Evolutionary conservation across 176 grass and related monocot genomes (phyloP), one percentile per base, ranked within the genome.

Genomic region (Aechmea fasciata): DNA sequence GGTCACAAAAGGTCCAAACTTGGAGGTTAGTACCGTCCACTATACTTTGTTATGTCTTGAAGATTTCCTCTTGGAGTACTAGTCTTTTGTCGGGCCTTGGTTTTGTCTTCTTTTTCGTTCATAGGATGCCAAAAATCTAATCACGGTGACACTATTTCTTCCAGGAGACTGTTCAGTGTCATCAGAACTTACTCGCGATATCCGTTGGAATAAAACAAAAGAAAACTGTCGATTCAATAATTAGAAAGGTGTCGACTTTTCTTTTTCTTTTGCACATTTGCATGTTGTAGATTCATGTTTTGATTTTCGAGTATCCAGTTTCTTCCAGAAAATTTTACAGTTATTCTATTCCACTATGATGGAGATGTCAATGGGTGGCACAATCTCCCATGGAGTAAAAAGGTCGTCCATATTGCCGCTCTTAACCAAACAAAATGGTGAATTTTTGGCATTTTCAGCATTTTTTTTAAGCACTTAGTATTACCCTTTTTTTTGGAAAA

Each of bases 291-390:
- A 53, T 49, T 82, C 53, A 51, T 69, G 77, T 57, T 80, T 69
- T 91, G 82, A 91, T 82, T 72, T 76, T 87, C 65, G 71, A 63
- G 69, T 76, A 73, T 91, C 80, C 85, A 91, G 92, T 96, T 96
- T 96, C 82, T 91, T 89, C 79, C 83, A 88, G 92, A 96, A 67
- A 96, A 89, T 81, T 96, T 96, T 80, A 91, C 92, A 64, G 81
- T 73, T 82, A 91, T 96, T 24, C 78, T 96, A 29, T 96, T 96
- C 82, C 92, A 96, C 78, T 96, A 96, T 33, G 92, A 96, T 96
- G 92, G 85, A 33, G 89, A 88, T 82, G 85, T 96, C 47, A 81
- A 89, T 84, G 88, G 77, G 49, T 96, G 88, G 92, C 83, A 96
- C 66, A 80, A 83, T 84, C 55, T 91, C 66, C 65, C 71, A 0